Evolutionary conservation across 1,139 yeast genomes (phyloP), one percentile per base, ranked within the genome.

Genomic region (Magnusiomyces paraingens): DNA sequence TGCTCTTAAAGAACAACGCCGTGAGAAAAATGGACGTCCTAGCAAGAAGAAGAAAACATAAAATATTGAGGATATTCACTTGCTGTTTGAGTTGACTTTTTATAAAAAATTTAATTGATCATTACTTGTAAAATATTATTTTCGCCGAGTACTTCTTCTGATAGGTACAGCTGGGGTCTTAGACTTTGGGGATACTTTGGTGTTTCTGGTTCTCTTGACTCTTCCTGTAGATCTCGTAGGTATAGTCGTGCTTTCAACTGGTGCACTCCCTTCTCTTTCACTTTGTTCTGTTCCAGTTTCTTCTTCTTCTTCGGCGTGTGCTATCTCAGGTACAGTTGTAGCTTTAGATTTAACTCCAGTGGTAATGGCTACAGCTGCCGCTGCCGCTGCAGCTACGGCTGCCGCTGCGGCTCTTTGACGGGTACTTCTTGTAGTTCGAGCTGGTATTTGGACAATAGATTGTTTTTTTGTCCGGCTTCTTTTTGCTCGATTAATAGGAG

Each of bases 11-110:
- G 94, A 88, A 58, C 78, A 87, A 72, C 79, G 85, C 61, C 80
- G 78, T 65, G 93, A 83, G 11, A 93, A 93, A 81, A 93, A 90
- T 63, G 96, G 87, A 10, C 82, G 97, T 65, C 96, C 95, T n/a
- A 57, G 73, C 11, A 79, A 75, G 63, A 79, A 70, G 64, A 70
- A 75, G 56, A 64, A 64, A 57, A 52, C 50, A 50, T 51, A 32
- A 51, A 51, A 47, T 14, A 50, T 10, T 47, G 46, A 12, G 4
- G 8, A 14, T 26, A 26, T 26, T 5, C 32, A 26, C 32, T 26
- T 5, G 21, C 43, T 3, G 22, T 10, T 12, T 12, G 15, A 40
- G 4, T 38, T 4, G 41, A 4, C 11, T 38, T 38, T 38, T 38
- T 38, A 17, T n/a, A n/a, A 38, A n/a, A 38, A 17, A 40, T n/a